These are phyloP conservation scores for Hypoxylon sp. DNA, from an alignment of 2,329 filamentous ascomycete genomes.

Conservation along the genomic window DNA sequence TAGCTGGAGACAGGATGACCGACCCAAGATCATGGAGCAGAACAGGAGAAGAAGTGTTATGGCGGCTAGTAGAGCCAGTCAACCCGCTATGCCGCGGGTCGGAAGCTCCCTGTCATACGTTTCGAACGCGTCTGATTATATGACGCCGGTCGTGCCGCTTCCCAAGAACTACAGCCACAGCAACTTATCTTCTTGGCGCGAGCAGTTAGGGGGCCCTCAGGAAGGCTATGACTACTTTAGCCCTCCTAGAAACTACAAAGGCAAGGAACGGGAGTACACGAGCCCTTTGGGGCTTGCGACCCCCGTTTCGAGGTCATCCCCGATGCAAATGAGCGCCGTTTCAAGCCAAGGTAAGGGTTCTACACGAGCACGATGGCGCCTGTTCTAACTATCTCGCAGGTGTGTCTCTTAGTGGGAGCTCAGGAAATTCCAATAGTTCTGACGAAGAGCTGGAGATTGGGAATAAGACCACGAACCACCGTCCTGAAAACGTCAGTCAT, in stretches of 20 bases:
- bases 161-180: slow-evolving; percentile 56
- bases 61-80: slow-evolving; percentile 49
- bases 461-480: slow-evolving; percentile 23
- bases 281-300: slow-evolving; percentile 19
- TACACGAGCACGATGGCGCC: slow-evolving; percentile 15
- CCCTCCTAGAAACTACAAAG: slow-evolving; percentile 34
- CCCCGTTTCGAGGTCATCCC: slow-evolving; percentile 29
- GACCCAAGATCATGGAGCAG: slow-evolving; percentile 57
- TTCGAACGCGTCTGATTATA: slow-evolving; percentile 55
- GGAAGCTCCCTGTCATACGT: slow-evolving; percentile 57
- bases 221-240: slow-evolving; percentile 33
- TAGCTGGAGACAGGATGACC: slow-evolving; percentile 58
- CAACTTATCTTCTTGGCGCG: slow-evolving; percentile 44
- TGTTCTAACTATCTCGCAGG: slow-evolving; percentile 24
- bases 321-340: slow-evolving; percentile 25
- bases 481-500: slow-evolving; percentile 22
- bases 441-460: slow-evolving; percentile 38
- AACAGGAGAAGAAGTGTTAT: slow-evolving; percentile 60
- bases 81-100: slow-evolving; percentile 51
- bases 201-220: slow-evolving; percentile 30
- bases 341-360: slow-evolving; percentile 36
- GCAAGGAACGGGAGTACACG: slow-evolving; percentile 39
- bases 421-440: slow-evolving; percentile 31
- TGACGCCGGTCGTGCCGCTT: slow-evolving; percentile 50
- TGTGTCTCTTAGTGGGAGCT: slow-evolving; percentile 19